Percentiles rank a stretch among this genome's conserved stretches.
These are phyloP conservation scores for Eimeria necatrix DNA, from an alignment of 169 alveolate genomes.

Conservation along the genomic window DNA sequence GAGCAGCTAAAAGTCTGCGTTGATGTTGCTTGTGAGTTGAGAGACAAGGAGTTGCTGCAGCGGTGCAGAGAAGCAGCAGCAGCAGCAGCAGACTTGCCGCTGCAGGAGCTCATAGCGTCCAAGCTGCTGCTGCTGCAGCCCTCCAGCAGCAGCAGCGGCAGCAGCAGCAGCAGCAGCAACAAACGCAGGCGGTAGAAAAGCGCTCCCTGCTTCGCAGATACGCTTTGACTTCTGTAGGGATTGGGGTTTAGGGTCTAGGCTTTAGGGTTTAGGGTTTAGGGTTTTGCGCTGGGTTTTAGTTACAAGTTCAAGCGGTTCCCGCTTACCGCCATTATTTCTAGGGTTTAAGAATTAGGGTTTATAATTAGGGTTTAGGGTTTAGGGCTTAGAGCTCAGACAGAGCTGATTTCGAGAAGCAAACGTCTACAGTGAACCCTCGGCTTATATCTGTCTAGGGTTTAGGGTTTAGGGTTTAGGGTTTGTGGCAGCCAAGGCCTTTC, in stretches of 20 bases:
- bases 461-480: not conserved
- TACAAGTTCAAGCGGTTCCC: not conserved
- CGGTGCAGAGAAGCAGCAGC: not conserved
- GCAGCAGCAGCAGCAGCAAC: slow-evolving; percentile 3
- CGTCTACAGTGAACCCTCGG: not conserved
- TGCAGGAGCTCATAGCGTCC: not conserved
- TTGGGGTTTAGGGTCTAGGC: too few relatives aligned
- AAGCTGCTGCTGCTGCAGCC: not conserved
- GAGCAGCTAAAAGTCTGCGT: not conserved
- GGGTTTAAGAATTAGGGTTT: too few relatives aligned
- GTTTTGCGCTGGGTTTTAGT: not conserved
- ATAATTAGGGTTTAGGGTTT: not conserved
- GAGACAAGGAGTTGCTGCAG: not conserved
- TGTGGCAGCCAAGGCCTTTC: not conserved
- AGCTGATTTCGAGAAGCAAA: not conserved
- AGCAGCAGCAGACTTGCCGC: not conserved
- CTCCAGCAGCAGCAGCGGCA: not conserved
- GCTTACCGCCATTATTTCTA: not conserved
- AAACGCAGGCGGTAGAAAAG: not conserved
- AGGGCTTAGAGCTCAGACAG: not conserved
- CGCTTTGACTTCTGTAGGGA: too few relatives aligned
- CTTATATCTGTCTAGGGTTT: not conserved
- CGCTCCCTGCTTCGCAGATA: too few relatives aligned
- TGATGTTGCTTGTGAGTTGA: not conserved
- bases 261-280: too few relatives aligned